Evolutionary conservation across 2,329 filamentous ascomycete genomes (phyloP).

Genomic region (Xylaria arbuscula): DNA sequence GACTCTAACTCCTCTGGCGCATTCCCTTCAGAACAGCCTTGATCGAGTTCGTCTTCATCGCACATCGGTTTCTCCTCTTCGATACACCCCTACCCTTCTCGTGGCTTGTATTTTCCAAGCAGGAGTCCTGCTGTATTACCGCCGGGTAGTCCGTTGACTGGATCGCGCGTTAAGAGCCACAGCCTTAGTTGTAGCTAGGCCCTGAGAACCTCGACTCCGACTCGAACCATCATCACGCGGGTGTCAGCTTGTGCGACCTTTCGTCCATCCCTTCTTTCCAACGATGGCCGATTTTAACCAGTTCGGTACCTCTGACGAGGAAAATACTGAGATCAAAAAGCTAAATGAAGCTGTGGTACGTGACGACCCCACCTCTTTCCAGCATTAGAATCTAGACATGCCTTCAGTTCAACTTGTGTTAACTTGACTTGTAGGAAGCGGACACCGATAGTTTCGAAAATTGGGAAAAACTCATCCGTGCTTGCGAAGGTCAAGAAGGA

Average conservation of each 20-base stretch:
- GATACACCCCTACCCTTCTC: not conserved
- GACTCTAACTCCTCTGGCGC: conserved; percentile 10
- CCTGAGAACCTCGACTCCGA: conserved; percentile 4
- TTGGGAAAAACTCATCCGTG: conserved; percentile 92
- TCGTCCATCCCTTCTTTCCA: conserved; percentile 12
- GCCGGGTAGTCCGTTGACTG: not conserved
- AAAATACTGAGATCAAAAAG: conserved; percentile 84
- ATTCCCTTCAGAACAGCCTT: conserved; percentile 4
- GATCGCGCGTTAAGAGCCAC: not conserved
- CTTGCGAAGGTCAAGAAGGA: conserved; percentile 86
- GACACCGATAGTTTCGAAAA: conserved; percentile 92
- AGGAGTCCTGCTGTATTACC: not conserved
- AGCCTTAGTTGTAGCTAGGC: conserved; percentile 1
- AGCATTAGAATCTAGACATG: not conserved
- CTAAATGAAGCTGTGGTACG: conserved; percentile 81
- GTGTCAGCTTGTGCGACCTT: not conserved
- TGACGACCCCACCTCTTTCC: conserved; percentile 38
- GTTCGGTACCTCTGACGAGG: conserved; percentile 80
- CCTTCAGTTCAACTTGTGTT: conserved; percentile 28
- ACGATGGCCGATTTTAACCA: conserved; percentile 76
- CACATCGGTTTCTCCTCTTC: conserved; percentile 6
- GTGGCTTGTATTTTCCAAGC: not conserved
- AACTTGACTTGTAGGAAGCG: conserved; percentile 57
- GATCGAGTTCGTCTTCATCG: conserved; percentile 5
- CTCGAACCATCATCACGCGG: conserved; percentile 2